phyloP scores from a whole-genome alignment of 148 eudicot species.

The Agrostemma githago region DNA sequence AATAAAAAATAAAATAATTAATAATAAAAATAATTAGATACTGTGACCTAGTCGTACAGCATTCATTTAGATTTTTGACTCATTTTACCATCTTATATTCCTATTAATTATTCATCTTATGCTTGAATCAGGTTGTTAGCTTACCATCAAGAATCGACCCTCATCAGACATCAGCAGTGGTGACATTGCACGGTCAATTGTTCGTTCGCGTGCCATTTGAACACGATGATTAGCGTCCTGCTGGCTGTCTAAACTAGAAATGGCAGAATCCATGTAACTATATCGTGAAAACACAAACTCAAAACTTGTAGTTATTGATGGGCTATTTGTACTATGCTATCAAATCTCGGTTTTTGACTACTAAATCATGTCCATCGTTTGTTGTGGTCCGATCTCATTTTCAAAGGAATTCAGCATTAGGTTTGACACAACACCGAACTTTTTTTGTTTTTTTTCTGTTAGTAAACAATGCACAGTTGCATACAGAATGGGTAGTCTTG shows the following conservation, averaged over 20 bases:
- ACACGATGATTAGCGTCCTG: constrained; percentile 24
- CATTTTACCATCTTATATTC: not conserved
- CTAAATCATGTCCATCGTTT: too few relatives aligned
- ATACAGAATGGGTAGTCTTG: too few relatives aligned
- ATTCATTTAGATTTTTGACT: not conserved
- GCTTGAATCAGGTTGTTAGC: constrained; percentile 66
- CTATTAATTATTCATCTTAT: not conserved
- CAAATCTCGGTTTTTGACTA: not conserved
- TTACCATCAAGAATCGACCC: constrained; percentile 96
- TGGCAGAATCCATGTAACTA: not conserved
- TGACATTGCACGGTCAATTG: constrained; percentile 86
- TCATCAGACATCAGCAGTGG: constrained; percentile 95
- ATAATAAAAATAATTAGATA: too few relatives aligned
- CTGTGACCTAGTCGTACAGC: not conserved
- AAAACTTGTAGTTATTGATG: constrained; percentile 8
- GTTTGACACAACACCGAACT: too few relatives aligned
- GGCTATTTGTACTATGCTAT: not conserved
- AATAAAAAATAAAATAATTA: too few relatives aligned
- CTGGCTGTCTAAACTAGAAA: constrained; percentile 13
- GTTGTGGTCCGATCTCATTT: too few relatives aligned
- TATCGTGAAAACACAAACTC: constrained; percentile 2
- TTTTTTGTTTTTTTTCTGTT: too few relatives aligned
- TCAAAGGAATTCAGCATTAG: too few relatives aligned
- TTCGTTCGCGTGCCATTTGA: constrained; percentile 79
- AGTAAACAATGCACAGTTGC: too few relatives aligned